phyloP scores from a whole-genome alignment of 2,329 filamentous ascomycete species.

The Hysterium pulicare region DNA sequence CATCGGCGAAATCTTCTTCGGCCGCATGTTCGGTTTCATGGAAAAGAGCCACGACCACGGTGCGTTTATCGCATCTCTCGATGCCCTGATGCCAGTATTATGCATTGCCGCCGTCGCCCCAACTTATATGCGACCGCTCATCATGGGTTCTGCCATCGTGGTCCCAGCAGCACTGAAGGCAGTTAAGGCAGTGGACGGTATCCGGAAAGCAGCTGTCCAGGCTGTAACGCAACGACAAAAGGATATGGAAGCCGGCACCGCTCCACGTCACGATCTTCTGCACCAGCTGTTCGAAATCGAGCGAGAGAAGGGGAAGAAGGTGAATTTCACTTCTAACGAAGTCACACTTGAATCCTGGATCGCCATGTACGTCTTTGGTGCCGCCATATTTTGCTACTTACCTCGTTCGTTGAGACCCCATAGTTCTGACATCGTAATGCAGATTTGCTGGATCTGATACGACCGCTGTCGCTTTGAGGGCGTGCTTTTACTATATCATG shows the following conservation, averaged over 20 bases:
- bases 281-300: constrained; percentile 21
- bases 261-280: constrained; percentile 19
- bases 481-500: constrained; percentile 40
- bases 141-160: constrained; percentile 15
- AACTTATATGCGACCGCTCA: constrained; percentile 19
- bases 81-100: constrained; percentile 31
- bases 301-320: constrained; percentile 17
- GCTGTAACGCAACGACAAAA: constrained; percentile 8
- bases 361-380: constrained; percentile 17
- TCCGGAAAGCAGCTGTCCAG: constrained; percentile 14
- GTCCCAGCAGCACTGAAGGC: constrained; percentile 13
- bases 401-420: constrained; percentile 14
- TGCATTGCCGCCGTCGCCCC: constrained; percentile 22
- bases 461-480: constrained; percentile 31
- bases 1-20: constrained; percentile 16
- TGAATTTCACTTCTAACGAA: constrained; percentile 21
- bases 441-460: constrained; percentile 36
- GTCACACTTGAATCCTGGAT: constrained; percentile 18
- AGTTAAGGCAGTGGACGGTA: constrained; percentile 17
- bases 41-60: constrained; percentile 17
- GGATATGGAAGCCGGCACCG: constrained; percentile 9
- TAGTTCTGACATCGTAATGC: too few relatives aligned
- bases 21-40: constrained; percentile 19
- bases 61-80: constrained; percentile 26
- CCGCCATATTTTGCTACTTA: constrained; percentile 5